Conservation (phyloP, 306 rosid genomes). For the Cicer pinnatifidum region DNA sequence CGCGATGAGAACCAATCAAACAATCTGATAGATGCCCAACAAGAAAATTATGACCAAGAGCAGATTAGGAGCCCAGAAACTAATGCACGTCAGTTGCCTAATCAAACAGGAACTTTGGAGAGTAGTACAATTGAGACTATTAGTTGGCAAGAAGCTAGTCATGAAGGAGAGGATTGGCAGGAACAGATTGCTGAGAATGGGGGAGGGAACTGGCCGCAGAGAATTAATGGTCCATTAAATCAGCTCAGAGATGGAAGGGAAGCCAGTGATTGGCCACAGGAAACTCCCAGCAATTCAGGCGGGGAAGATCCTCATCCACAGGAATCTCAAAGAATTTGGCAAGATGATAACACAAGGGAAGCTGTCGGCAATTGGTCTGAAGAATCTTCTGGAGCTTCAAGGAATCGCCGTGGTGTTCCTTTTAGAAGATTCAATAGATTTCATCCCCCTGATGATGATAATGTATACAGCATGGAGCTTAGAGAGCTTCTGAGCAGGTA, state of each 20-base stretch:
- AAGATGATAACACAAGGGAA: conserved; percentile 66
- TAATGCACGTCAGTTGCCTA: conserved; percentile 58
- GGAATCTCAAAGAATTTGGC: conserved; percentile 77
- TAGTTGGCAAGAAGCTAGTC: conserved; percentile 73
- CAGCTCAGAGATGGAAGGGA: conserved; percentile 71
- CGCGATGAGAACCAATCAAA: conserved; percentile 60
- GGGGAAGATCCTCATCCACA: conserved; percentile 65
- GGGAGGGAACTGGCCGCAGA: conserved; percentile 73
- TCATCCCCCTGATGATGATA: conserved; percentile 98
- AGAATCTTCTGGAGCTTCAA: conserved; percentile 76
- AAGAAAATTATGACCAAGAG: conserved; percentile 62
- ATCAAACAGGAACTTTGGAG: conserved; percentile 60
- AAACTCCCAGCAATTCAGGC: conserved; percentile 57
- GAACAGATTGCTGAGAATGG: conserved; percentile 66
- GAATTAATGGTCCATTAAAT: conserved; percentile 60
- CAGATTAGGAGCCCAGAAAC: conserved; percentile 62
- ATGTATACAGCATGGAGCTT: conserved; percentile 98
- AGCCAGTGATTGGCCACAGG: conserved; percentile 71
- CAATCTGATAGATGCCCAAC: conserved; percentile 55
- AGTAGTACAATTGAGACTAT: conserved; percentile 57
- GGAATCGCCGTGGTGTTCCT: conserved; percentile 78
- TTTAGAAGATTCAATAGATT: conserved; percentile 82
- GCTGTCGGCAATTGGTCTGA: conserved; percentile 79
- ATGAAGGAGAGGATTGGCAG: conserved; percentile 67
- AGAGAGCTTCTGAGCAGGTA: conserved; percentile 99